Conservation (phyloP, 495 filamentous ascomycete species). For the Echria macrotheca region DNA sequence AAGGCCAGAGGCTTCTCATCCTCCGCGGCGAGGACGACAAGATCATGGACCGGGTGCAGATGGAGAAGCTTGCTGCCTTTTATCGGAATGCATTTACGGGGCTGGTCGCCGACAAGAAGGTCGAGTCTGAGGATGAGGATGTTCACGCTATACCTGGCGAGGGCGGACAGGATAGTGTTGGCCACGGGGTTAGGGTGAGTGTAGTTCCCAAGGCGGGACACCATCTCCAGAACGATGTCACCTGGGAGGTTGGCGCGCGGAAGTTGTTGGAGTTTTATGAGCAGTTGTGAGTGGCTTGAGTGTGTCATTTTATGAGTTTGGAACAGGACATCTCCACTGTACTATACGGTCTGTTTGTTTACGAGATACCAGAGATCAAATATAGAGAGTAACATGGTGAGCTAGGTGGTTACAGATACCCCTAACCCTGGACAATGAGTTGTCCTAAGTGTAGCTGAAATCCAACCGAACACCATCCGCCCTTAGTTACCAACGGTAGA, state of each 20-base stretch:
- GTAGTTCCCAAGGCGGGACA: slow-evolving; percentile 35
- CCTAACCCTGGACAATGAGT: no score
- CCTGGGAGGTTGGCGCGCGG: slow-evolving; percentile 33
- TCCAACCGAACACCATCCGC: no score
- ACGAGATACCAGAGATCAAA: no score
- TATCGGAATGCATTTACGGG: slow-evolving; percentile 14
- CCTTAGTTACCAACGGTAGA: no score
- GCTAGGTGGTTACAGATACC: no score
- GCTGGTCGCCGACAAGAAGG: slow-evolving; percentile 74
- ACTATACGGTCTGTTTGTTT: no score
- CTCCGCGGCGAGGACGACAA: slow-evolving; percentile 33
- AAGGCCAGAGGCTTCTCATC: slow-evolving; percentile 29
- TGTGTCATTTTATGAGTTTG: no score
- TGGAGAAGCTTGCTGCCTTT: slow-evolving; percentile 45
- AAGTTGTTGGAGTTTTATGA: slow-evolving; percentile 33
- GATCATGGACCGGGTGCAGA: slow-evolving; percentile 21
- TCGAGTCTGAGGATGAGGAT: slow-evolving; percentile 72
- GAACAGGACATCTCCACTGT: no score
- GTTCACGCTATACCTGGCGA: slow-evolving; percentile 13
- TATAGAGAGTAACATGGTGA: no score
- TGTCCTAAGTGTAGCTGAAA: no score
- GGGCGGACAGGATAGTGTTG: slow-evolving; percentile 12
- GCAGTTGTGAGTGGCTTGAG: slow-evolving; percentile 21
- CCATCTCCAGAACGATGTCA: slow-evolving; percentile 43
- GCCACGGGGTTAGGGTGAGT: slow-evolving; percentile 29